Base-by-base conservation (phyloP, 129 eudicot genomes). In the carrot (Daucus carota) region DNA sequence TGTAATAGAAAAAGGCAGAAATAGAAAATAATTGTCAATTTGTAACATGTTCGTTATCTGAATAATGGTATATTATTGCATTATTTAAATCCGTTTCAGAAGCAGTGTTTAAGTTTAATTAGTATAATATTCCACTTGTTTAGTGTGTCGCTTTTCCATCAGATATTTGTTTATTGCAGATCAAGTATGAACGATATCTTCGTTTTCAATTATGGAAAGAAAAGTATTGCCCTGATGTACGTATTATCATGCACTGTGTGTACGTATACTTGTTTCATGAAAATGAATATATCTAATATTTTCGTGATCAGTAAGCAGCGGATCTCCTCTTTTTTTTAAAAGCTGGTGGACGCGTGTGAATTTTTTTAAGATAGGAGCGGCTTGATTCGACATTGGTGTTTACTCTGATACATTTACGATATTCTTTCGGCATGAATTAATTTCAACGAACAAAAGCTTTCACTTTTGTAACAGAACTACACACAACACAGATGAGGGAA, bases 1-100 rank as follows among this genome's bases (percentile, higher is more conserved):
- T 72, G 57, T 72, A 42, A 24, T 43, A 43, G 28, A 40, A 22
- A 70, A 70, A 69, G 8, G 62, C 73, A 40, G 48, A 40, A 41
- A 70, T n/a, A 70, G 33, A 8, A 43, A 71, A 70, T 24, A 70
- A 42, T 42, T 24, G 54, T 28, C 75, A 43, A 72, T 43, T 43
- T 72, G 36, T 72, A 20, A 33, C 26, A 32, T 70, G 20, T 70
- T 41, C 8, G 0, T 12, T 9, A 41, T 68, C 42, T 36, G 16
- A 34, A 68, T 38, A 63, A 32, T 15, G 2, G 6, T 12, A 33
- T 36, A n/a, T 2, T 15, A 20, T 63, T 63, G 29, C 65, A 57
- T 29, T 31, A 63, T 14, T 28, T 29, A 29, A 63, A 29, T 29
- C 8, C 29, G 70, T 63, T 63, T 31, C 0, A 62, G 36, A 18